phyloP scores from a whole-genome alignment of 179 eudicot species.

The Pouteria campechiana region DNA sequence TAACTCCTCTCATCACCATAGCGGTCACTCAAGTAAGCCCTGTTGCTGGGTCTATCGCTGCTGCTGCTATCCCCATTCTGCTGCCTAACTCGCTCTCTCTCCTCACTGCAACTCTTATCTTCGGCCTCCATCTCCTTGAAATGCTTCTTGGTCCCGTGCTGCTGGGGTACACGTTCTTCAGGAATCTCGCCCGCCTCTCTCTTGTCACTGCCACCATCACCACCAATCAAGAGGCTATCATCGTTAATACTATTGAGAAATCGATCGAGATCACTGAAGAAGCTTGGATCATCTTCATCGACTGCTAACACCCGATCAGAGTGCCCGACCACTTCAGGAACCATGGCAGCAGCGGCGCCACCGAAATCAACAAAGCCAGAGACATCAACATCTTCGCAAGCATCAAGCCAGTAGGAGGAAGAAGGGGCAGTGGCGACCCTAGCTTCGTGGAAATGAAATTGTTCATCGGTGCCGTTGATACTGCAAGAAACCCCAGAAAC shows the following conservation, averaged over 20 bases:
- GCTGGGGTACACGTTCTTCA: no score
- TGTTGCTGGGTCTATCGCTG: conserved; percentile 19
- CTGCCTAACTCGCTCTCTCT: not conserved
- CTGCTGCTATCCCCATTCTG: not conserved
- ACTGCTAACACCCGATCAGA: no score
- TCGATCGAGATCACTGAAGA: conserved; percentile 61
- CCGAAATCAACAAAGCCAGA: conserved; percentile 24
- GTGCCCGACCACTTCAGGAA: conserved; percentile 8
- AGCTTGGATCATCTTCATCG: conserved; percentile 29
- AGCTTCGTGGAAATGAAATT: conserved; percentile 2
- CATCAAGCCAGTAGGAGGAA: conserved; percentile 81
- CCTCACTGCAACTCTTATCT: not conserved
- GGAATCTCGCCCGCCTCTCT: no score
- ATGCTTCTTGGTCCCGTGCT: not conserved
- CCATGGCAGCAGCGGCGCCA: conserved; percentile 7
- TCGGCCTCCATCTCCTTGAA: not conserved
- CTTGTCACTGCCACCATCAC: no score
- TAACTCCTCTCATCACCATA: conserved; percentile 27
- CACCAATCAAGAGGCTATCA: conserved; percentile 16
- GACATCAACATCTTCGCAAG: conserved; percentile 61
- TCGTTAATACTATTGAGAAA: conserved; percentile 57
- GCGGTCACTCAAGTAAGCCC: conserved; percentile 17
- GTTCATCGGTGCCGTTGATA: conserved; percentile 1
- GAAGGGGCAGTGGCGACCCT: conserved; percentile 7
- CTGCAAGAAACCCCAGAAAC: conserved; percentile 6